Conservation (phyloP, 2,329 filamentous ascomycete species). For the Colletotrichum acutatum region DNA sequence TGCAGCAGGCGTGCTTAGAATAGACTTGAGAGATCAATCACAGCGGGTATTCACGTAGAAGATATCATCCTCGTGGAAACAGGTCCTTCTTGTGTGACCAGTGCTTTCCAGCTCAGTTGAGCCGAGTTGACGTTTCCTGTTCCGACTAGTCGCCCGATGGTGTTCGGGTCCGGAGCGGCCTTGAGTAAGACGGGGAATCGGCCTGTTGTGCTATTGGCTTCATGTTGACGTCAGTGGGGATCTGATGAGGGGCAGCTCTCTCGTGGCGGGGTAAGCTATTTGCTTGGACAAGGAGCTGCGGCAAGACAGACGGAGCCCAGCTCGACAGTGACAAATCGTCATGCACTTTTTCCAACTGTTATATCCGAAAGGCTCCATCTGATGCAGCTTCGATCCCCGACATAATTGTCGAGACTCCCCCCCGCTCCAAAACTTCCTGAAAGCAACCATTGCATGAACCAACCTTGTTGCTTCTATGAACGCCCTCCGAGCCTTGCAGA, state of each 20-base stretch:
- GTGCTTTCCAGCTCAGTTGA: neutral
- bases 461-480: constrained; percentile 20
- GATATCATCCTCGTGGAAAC: neutral
- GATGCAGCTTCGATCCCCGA: constrained; percentile 17
- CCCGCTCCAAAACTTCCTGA: constrained; percentile 3
- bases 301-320: constrained; percentile 7
- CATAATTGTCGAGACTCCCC: neutral
- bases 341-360: constrained; percentile 8
- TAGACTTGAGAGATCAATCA: neutral
- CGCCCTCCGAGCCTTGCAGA: constrained; percentile 28
- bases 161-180: neutral
- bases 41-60: neutral
- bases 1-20: neutral
- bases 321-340: constrained; percentile 7
- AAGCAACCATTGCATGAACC: neutral
- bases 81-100: neutral
- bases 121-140: neutral
- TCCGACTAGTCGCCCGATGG: neutral
- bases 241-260: neutral
- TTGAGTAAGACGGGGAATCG: too few relatives aligned
- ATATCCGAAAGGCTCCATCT: constrained; percentile 24
- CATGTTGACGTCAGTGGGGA: constrained; percentile 34
- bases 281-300: neutral
- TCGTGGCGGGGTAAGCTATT: constrained; percentile 19
- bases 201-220: constrained; percentile 7